A percentile compares a stretch with the other conserved stretches of the same genome.
These are phyloP conservation scores for Galerina sulciceps DNA, from an alignment of 768 basidiomycete genomes.

Conservation along the genomic window DNA sequence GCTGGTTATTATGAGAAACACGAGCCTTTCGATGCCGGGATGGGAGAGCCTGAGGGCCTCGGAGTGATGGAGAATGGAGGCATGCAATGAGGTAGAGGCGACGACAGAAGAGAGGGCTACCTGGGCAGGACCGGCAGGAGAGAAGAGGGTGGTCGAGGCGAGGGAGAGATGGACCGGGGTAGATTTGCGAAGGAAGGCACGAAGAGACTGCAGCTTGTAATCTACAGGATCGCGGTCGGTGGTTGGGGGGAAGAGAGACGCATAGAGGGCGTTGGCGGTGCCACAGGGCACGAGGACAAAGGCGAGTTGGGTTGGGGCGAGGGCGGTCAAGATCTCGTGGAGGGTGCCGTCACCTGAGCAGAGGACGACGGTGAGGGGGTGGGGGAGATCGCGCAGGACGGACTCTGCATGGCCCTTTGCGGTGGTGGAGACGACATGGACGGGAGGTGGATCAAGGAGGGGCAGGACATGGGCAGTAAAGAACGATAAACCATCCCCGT, in stretches of 20 bases:
- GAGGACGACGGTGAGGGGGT: conserved; percentile 54
- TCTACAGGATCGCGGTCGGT: conserved; percentile 33
- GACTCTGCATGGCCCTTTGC: conserved; percentile 59
- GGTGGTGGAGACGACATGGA: conserved; percentile 52
- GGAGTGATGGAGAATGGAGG: conserved; percentile 81
- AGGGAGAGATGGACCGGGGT: conserved; percentile 51
- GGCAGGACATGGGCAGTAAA: conserved; percentile 68
- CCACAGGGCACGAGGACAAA: conserved; percentile 74
- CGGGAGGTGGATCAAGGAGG: conserved; percentile 42
- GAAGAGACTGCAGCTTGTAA: conserved; percentile 55
- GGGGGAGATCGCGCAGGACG: conserved; percentile 34
- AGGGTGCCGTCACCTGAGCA: conserved; percentile 92
- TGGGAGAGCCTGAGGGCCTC: conserved; percentile 67
- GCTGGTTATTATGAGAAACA: not conserved
- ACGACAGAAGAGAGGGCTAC: conserved; percentile 73
- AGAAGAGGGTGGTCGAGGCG: conserved; percentile 50
- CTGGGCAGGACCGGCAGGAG: conserved; percentile 16
- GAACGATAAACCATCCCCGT: conserved; percentile 56
- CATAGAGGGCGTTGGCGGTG: conserved; percentile 93
- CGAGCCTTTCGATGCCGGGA: conserved; percentile 70
- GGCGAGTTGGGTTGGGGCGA: conserved; percentile 41
- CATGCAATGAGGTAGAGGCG: conserved; percentile 83
- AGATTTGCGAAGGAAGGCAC: conserved; percentile 48
- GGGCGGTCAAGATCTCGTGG: conserved; percentile 81
- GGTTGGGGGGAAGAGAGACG: conserved; percentile 68